Evolutionary conservation across 208 protist species (phyloP), one percentile per base, ranked within the genome.

Genomic region (Leishmania arabica): DNA sequence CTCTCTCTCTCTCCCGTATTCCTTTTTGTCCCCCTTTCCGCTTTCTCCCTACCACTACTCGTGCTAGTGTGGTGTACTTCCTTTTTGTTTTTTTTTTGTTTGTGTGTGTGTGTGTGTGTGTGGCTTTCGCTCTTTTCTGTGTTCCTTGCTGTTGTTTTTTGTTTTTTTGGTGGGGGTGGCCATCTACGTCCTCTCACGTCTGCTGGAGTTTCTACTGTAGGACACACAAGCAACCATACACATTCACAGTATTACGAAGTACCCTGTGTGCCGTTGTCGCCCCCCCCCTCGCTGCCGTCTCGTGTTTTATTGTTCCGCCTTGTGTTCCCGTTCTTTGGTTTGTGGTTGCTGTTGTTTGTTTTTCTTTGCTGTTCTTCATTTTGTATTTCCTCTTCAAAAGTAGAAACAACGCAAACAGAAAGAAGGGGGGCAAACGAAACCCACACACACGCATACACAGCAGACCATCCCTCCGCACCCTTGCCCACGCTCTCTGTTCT

Each of bases 201-300:
- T n/a, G n/a, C 60, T 13, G 31, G 60, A 0, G 60, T 9, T 37
- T 66, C n/a, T 66, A 19, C n/a, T 37, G 60, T 19, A 19, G 51
- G 51, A 15, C n/a, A 37, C 60, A 66, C 31, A 19, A n/a, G 24
- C 40, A 71, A 40, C 37, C 37, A 71, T n/a, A 71, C 66, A 71
- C 66, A 49, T 71, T 49, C 40, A 71, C 40, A 71, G n/a, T 66
- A 37, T 37, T 66, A 66, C 60, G 60, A 37, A 37, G 60, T 66
- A 37, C 60, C 4, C n/a, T 37, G 11, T 21, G 60, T 62, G 17
- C 27, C 56, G 56, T 40, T n/a, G n/a, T 37, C 60, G 31, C n/a
- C 60, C 3, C 40, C 34, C 34, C 34, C 60, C 40, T 66, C 31
- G 60, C 40, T 66, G 60, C 19, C n/a, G 60, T 66, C 9, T 66